These are phyloP conservation scores for Leptographium radiaticola DNA, from an alignment of 2,329 filamentous ascomycete species.

Conservation along the genomic window DNA sequence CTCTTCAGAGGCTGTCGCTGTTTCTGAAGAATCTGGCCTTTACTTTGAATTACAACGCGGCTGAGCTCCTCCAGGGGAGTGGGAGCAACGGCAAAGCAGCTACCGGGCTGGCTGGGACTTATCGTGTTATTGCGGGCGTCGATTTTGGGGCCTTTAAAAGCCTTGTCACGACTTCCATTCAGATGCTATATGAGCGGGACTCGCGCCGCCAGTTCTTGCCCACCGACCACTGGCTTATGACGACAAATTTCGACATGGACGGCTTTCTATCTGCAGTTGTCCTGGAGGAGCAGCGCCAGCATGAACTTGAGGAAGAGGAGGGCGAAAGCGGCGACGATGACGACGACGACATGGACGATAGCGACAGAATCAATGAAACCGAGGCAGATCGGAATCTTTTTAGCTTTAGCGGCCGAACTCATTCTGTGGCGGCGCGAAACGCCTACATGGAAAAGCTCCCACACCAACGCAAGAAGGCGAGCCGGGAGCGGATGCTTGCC, in stretches of 20 bases:
- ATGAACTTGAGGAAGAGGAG: conserved; percentile 50
- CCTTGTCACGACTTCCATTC: conserved; percentile 67
- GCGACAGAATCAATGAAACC: conserved; percentile 18
- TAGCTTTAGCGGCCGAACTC: conserved; percentile 27
- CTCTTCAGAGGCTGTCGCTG: conserved; percentile 60
- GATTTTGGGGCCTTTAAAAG: conserved; percentile 66
- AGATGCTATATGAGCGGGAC: conserved; percentile 86
- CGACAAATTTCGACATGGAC: conserved; percentile 71
- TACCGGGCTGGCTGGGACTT: conserved; percentile 11
- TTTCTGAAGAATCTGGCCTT: conserved; percentile 91
- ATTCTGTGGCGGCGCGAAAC: conserved; percentile 48
- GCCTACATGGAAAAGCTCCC: conserved; percentile 51
- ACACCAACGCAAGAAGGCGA: conserved; percentile 50
- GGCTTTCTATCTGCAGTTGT: conserved; percentile 80
- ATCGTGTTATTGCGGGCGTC: conserved; percentile 48
- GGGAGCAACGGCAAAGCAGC: neutral
- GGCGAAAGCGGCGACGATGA: conserved; percentile 45
- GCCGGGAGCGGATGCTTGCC: conserved; percentile 59
- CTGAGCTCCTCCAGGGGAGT: conserved; percentile 35
- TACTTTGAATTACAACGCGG: conserved; percentile 71
- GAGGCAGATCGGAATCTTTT: conserved; percentile 12
- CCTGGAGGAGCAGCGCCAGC: conserved; percentile 69
- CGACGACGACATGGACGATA: conserved; percentile 26
- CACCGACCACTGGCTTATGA: conserved; percentile 88
- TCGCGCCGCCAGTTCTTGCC: conserved; percentile 78